phyloP scores from a whole-genome alignment of 2,329 filamentous ascomycete species.

The Pseudophaeomoniella oleicola region DNA sequence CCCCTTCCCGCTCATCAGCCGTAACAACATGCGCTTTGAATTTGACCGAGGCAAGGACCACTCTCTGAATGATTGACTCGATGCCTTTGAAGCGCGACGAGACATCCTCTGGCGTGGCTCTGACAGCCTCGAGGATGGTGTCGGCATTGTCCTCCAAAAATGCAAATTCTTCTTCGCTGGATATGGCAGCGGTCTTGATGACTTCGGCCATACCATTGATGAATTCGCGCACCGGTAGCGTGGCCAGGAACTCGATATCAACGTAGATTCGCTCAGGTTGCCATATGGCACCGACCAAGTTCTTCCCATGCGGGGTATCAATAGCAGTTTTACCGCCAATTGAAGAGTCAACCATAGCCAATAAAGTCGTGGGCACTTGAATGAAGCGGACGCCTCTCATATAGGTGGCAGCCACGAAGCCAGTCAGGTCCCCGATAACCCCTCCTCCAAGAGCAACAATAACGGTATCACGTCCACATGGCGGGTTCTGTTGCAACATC shows the following conservation, averaged over 20 bases:
- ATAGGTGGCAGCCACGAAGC: slow-evolving; percentile 93
- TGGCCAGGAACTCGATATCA: slow-evolving; percentile 81
- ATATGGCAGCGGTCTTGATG: slow-evolving; percentile 93
- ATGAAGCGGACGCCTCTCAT: slow-evolving; percentile 96
- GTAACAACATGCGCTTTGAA: slow-evolving; percentile 94
- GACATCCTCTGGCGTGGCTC: slow-evolving; percentile 41
- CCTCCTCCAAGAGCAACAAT: slow-evolving; percentile 90
- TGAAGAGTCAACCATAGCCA: slow-evolving; percentile 96
- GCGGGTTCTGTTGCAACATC: slow-evolving; percentile 68
- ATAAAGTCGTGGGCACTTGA: slow-evolving; percentile 85
- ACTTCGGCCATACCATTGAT: slow-evolving; percentile 99
- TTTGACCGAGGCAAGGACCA: slow-evolving; percentile 78
- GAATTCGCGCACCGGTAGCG: slow-evolving; percentile 78
- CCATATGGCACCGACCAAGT: slow-evolving; percentile 91
- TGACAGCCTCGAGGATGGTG: slow-evolving; percentile 58
- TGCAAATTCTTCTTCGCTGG: slow-evolving; percentile 76
- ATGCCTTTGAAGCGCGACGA: slow-evolving; percentile 55
- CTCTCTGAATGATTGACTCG: slow-evolving; percentile 53
- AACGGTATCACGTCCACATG: slow-evolving; percentile 87
- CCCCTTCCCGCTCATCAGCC: slow-evolving; percentile 84
- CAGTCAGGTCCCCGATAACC: slow-evolving; percentile 95
- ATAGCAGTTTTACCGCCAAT: slow-evolving; percentile 98
- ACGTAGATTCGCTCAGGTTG: slow-evolving; percentile 91
- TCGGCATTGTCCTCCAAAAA: slow-evolving; percentile 69
- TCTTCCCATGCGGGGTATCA: slow-evolving; percentile 91